These are phyloP conservation scores for Thalassia testudinum DNA, from an alignment of 116 monocot genomes.

Conservation along the genomic window DNA sequence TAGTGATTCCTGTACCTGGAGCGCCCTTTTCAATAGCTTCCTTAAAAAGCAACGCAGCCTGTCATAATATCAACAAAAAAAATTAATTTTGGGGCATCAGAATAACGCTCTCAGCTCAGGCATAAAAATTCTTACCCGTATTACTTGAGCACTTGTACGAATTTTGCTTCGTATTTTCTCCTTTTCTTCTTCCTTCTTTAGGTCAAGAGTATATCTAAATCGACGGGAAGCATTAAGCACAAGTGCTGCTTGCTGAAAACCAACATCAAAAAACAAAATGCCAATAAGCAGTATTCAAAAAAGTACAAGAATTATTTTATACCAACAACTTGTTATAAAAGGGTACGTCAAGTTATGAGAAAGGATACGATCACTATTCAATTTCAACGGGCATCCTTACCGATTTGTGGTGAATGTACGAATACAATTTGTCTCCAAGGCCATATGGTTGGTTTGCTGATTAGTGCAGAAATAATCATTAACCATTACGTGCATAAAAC, in stretches of 20 bases:
- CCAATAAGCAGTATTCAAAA: no score
- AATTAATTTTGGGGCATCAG: background rate
- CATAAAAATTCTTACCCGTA: constrained; percentile 37
- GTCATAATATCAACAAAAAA: constrained; percentile 12
- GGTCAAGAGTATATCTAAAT: constrained; percentile 93
- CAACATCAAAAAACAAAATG: no score
- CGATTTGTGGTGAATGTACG: no score
- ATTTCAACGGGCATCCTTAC: no score
- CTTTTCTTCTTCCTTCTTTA: constrained; percentile 83
- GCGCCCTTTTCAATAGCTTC: constrained; percentile 57
- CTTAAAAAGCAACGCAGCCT: constrained; percentile 95
- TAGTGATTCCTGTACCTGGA: constrained; percentile 3
- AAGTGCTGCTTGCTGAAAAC: constrained; percentile 84
- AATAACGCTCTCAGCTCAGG: background rate
- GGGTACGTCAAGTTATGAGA: no score
- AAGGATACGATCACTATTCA: no score
- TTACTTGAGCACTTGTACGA: constrained; percentile 89
- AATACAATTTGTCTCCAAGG: no score
- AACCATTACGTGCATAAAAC: no score
- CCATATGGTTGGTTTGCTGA: no score
- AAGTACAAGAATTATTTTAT: no score
- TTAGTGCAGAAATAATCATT: no score
- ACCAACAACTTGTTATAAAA: no score
- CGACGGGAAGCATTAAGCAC: constrained; percentile 97
- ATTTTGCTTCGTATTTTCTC: constrained; percentile 77